Conservation (phyloP, 768 basidiomycete species). For the Termitomyces sp. region DNA sequence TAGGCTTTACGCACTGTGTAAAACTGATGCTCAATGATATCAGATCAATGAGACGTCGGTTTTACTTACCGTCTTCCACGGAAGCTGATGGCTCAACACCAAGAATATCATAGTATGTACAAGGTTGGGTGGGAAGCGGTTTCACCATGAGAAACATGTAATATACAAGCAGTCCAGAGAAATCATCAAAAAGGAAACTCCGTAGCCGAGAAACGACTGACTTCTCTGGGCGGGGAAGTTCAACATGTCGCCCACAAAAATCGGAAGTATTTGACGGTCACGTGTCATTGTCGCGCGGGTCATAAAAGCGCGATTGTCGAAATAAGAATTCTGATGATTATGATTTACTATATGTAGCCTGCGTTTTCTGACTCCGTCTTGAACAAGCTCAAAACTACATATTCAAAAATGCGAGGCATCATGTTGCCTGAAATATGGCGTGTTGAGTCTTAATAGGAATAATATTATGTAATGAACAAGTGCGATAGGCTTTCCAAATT, state of each 20-base stretch:
- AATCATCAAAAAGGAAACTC: constrained; percentile 11
- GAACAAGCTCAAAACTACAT: too few relatives aligned
- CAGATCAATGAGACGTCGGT: not conserved
- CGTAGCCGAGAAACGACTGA: not conserved
- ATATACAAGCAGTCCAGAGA: not conserved
- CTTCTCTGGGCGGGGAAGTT: not conserved
- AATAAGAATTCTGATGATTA: too few relatives aligned
- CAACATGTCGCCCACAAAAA: not conserved
- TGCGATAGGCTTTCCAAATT: too few relatives aligned
- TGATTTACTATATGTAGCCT: too few relatives aligned
- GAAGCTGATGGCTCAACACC: constrained; percentile 41
- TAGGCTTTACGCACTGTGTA: constrained; percentile 65
- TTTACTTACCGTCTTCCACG: constrained; percentile 46
- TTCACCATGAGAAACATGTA: constrained; percentile 6
- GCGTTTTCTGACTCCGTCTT: too few relatives aligned
- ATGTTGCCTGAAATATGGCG: too few relatives aligned
- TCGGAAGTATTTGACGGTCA: not conserved
- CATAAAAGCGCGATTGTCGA: not conserved
- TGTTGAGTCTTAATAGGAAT: too few relatives aligned
- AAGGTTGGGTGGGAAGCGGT: constrained; percentile 25
- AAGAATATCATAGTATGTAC: constrained; percentile 38
- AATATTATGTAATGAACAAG: not conserved
- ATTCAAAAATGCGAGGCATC: too few relatives aligned
- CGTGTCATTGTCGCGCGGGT: not conserved
- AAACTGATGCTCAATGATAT: not conserved